These are phyloP conservation scores for Lumnitzera racemosa DNA, from an alignment of 345 rosid species.

Conservation along the genomic window DNA sequence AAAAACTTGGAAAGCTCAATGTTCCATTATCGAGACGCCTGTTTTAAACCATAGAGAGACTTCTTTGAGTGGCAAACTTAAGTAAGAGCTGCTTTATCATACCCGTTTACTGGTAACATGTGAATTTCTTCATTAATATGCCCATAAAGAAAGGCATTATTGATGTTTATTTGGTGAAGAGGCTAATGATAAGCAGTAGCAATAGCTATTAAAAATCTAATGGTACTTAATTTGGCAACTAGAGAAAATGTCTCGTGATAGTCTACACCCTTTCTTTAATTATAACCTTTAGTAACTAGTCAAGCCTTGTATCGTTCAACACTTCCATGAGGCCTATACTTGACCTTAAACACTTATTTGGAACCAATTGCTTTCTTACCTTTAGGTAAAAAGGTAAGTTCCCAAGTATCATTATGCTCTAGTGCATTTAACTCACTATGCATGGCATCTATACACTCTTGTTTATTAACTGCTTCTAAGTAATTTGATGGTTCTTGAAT, in stretches of 20 bases:
- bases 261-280: background rate
- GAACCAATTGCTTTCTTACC: background rate
- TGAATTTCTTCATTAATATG: background rate
- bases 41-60: background rate
- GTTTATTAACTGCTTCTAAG: background rate
- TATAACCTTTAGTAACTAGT: background rate
- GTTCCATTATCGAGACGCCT: background rate
- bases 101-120: background rate
- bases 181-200: background rate
- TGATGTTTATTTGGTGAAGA: background rate
- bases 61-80: background rate
- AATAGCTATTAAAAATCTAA: background rate
- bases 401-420: background rate
- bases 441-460: background rate
- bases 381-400: background rate
- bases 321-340: background rate
- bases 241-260: background rate
- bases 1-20: background rate
- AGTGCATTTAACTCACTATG: background rate
- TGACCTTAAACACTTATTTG: background rate
- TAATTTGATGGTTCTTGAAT: background rate
- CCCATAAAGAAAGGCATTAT: background rate
- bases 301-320: background rate
- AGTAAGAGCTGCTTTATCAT: background rate
- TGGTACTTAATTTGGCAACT: background rate